Evolutionary conservation across 306 rosid genomes (phyloP), one percentile per base, ranked within the genome.

Genomic region (Purshia tridentata): DNA sequence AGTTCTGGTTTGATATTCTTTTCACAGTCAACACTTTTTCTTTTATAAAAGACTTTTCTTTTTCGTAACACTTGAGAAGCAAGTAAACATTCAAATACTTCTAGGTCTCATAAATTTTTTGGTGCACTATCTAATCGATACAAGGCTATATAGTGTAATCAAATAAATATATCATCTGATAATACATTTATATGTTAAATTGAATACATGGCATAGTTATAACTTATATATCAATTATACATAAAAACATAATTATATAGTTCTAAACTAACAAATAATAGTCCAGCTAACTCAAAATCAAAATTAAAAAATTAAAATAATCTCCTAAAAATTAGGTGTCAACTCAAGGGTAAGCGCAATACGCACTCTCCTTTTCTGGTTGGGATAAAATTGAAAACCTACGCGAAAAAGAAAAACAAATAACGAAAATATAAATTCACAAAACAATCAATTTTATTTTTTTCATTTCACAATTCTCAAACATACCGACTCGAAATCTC

Each of bases 401-500:
- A 67, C 46, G 75, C 37, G 1, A 67, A 13, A 18, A 45, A 13
- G 4, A 14, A 20, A 22, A 75, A 62, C 4, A 40, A 42, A 67
- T 7, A 29, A 8, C 1, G 0, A 13, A 35, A 18, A 69, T 50
- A 74, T 50, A 45, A 70, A 53, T 69, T 42, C 39, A 2, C 49
- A 63, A 29, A 76, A 40, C 68, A 12, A 65, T 54, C 68, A 12
- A 65, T 54, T 76, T 47, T 35, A 35, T 35, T n/a, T 57, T 71
- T 50, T 48, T 12, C 16, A 47, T 64, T 77, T 52, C 84, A 15
- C 58, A 55, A 79, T 67, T 53, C 46, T 56, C 63, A 15, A 56
- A 11, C 46, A 19, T 6, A 12, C 52, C 41, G 70, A 20, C 3
- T 35, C 69, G 71, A 29, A 42, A 48, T 69, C 42, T 55, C 44